A percentile compares a stretch with the other conserved stretches of the same genome.
These are phyloP conservation scores for Ogataea pignaliae DNA, from an alignment of 805 yeast genomes.

Conservation along the genomic window DNA sequence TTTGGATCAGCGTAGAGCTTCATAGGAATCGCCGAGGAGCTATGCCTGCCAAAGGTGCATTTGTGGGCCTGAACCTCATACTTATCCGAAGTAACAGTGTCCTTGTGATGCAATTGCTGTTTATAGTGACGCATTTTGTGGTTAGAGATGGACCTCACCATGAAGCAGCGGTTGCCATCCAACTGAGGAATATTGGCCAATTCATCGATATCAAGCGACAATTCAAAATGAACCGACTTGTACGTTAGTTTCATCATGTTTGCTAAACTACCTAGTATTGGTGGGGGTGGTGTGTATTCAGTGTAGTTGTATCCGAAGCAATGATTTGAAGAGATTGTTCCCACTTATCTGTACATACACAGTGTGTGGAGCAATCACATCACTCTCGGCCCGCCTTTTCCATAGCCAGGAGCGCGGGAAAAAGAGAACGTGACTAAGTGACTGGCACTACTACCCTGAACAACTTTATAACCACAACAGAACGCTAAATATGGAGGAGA, in stretches of 20 bases:
- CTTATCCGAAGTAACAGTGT: conserved; percentile 37
- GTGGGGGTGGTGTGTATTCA: too few species aligned
- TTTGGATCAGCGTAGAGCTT: conserved; percentile 37
- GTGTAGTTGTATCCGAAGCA: too few species aligned
- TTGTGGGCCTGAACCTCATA: conserved; percentile 46
- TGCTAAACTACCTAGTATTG: too few species aligned
- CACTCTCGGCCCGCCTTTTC: too few species aligned
- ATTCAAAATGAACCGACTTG: conserved; percentile 41
- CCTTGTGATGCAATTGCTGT: conserved; percentile 12
- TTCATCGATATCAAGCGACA: conserved; percentile 57
- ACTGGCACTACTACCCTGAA: too few species aligned
- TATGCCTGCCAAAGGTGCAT: conserved; percentile 38
- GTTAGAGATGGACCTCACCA: conserved; percentile 35
- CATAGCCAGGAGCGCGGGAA: too few species aligned
- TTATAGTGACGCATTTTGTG: conserved; percentile 13
- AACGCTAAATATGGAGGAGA: too few species aligned
- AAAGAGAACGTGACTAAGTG: too few species aligned
- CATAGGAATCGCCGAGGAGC: conserved; percentile 27
- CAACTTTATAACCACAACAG: too few species aligned
- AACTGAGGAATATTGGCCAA: conserved; percentile 82
- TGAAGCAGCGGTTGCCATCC: conserved; percentile 54
- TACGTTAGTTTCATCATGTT: conserved; percentile 22
- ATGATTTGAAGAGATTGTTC: too few species aligned
- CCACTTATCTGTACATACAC: too few species aligned
- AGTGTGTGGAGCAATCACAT: too few species aligned